phyloP scores from a whole-genome alignment of 176 grass and related monocot genomes.

The Tillandsia fasciculata region DNA sequence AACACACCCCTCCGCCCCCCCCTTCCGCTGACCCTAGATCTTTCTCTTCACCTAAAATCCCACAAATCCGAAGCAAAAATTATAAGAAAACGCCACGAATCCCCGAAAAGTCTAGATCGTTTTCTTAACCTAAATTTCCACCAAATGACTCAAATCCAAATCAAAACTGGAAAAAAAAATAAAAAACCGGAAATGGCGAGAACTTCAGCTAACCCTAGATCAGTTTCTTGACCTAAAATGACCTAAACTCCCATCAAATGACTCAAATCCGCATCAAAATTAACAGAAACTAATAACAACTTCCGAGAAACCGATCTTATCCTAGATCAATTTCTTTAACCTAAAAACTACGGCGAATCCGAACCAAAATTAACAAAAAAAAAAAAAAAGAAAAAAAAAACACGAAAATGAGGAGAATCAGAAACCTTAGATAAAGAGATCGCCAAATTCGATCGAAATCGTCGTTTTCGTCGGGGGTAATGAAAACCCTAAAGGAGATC shows the following conservation, averaged over 20 bases:
- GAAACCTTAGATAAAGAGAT: background rate
- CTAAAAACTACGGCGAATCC: background rate
- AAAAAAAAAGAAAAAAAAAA: background rate
- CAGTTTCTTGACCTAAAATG: too few species aligned
- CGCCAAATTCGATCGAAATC: background rate
- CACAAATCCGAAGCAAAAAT: background rate
- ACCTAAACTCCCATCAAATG: too few species aligned
- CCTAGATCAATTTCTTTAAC: background rate
- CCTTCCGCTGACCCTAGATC: constrained; percentile 1
- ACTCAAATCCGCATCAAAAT: too few species aligned
- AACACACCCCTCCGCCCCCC: background rate
- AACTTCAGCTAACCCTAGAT: too few species aligned
- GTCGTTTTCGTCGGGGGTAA: background rate
- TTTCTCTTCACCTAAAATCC: background rate
- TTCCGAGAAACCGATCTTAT: background rate
- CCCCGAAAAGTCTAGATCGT: too few species aligned
- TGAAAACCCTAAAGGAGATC: too few species aligned
- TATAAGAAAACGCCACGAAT: too few species aligned
- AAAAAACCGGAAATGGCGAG: too few species aligned
- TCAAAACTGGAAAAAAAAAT: too few species aligned
- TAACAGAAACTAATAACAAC: too few species aligned
- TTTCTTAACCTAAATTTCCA: too few species aligned
- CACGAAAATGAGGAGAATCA: background rate
- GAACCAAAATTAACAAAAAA: background rate
- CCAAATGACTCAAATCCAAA: too few species aligned